These are phyloP conservation scores for Senecio squalidus DNA, from an alignment of 140 eudicot species.

Conservation along the genomic window DNA sequence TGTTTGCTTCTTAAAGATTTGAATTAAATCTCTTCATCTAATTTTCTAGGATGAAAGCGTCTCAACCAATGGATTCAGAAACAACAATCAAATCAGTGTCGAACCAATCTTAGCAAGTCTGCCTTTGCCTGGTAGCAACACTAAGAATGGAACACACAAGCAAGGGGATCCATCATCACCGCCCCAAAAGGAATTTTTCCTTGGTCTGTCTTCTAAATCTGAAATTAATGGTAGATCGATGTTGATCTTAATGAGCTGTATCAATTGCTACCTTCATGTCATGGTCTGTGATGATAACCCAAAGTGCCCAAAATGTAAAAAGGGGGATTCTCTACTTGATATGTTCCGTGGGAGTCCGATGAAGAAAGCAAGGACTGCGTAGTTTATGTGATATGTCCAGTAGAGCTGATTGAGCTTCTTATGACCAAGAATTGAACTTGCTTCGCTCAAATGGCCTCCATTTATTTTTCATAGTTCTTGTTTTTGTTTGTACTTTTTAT, in stretches of 20 bases:
- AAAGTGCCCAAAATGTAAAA: conserved; percentile 15
- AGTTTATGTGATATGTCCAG: background rate
- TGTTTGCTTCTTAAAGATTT: background rate
- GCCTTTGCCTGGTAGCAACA: background rate
- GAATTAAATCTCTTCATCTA: background rate
- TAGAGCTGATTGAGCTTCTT: background rate
- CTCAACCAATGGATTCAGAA: background rate
- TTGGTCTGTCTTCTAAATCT: background rate
- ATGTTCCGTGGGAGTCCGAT: background rate
- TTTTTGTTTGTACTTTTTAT: background rate
- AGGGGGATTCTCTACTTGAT: conserved; percentile 22
- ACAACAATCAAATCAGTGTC: background rate
- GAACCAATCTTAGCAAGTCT: background rate
- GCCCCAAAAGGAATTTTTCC: background rate
- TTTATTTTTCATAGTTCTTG: background rate
- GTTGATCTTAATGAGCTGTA: conserved; percentile 18
- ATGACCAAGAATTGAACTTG: background rate
- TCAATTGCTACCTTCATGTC: conserved; percentile 18
- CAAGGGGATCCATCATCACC: background rate
- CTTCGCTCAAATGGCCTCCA: background rate
- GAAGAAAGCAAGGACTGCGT: conserved; percentile 8
- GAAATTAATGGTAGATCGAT: background rate
- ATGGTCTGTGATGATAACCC: conserved; percentile 17
- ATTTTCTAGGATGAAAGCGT: background rate
- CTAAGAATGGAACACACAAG: background rate